Percentiles rank a stretch among this genome's conserved stretches.
These are phyloP conservation scores for Xylaria telfairii DNA, from an alignment of 495 filamentous ascomycete species.

Conservation along the genomic window DNA sequence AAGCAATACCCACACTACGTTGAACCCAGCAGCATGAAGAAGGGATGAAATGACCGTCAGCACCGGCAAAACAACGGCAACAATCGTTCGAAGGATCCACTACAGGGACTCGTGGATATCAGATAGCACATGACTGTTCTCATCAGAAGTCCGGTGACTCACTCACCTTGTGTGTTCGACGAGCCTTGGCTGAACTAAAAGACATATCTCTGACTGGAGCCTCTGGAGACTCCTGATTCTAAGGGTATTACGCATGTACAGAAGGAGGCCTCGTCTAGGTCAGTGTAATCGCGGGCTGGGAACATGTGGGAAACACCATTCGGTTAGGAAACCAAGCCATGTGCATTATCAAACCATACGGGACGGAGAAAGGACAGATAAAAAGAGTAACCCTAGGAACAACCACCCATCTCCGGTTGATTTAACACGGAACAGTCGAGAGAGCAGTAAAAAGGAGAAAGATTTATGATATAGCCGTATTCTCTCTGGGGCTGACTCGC, in stretches of 20 bases:
- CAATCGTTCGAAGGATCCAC: neutral
- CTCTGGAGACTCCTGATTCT: neutral
- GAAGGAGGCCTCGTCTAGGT: neutral
- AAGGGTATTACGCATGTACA: neutral
- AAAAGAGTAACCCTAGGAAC: conserved; percentile 42
- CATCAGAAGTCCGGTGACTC: conserved; percentile 1
- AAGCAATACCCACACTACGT: neutral
- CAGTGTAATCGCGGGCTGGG: neutral
- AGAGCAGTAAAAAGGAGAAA: conserved; percentile 44
- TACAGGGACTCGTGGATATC: neutral
- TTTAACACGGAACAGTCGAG: conserved; percentile 40
- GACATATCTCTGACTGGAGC: neutral
- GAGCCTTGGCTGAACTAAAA: neutral
- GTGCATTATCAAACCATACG: conserved; percentile 46
- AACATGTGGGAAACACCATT: neutral
- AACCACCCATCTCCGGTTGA: conserved; percentile 43
- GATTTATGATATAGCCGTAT: conserved; percentile 48
- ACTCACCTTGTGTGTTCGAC: neutral
- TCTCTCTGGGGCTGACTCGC: conserved; percentile 46
- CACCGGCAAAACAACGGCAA: neutral
- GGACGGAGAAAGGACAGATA: conserved; percentile 42
- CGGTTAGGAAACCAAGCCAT: conserved; percentile 33
- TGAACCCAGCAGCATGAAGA: neutral
- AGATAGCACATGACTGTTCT: neutral
- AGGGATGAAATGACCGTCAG: neutral